Evolutionary conservation across 768 basidiomycete species (phyloP).

Genomic region (Termitomyces sp.): DNA sequence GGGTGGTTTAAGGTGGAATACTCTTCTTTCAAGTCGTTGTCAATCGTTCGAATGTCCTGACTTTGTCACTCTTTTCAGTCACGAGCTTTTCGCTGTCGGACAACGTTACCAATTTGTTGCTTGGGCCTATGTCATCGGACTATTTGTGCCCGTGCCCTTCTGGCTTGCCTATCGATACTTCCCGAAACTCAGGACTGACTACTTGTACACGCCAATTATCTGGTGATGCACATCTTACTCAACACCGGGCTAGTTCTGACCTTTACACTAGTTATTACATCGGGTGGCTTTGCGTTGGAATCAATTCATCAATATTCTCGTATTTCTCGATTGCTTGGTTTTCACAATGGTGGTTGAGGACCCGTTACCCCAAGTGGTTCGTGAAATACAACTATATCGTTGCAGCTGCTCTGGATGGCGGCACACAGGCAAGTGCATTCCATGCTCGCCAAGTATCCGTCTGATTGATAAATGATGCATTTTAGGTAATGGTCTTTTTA

Average conservation of each 20-base stretch:
- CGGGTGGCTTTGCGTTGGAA: slow-evolving; percentile 47
- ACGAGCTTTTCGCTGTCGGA: slow-evolving; percentile 39
- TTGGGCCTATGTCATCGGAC: slow-evolving; percentile 43
- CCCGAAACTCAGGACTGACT: slow-evolving; percentile 43
- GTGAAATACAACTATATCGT: slow-evolving; percentile 39
- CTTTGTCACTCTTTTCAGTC: slow-evolving; percentile 19
- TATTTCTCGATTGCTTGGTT: slow-evolving; percentile 41
- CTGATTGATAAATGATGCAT: slow-evolving; percentile 18
- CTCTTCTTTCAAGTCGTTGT: background rate
- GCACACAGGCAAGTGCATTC: slow-evolving; percentile 24
- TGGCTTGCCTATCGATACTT: slow-evolving; percentile 42
- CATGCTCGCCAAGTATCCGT: background rate
- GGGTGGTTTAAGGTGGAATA: slow-evolving; percentile 38
- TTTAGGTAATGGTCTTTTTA: slow-evolving; percentile 53
- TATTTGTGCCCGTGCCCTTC: slow-evolving; percentile 51
- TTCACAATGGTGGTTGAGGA: slow-evolving; percentile 47
- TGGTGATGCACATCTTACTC: slow-evolving; percentile 23
- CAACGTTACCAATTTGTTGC: slow-evolving; percentile 48
- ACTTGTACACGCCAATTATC: slow-evolving; percentile 45
- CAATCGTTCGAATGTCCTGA: background rate
- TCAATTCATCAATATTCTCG: slow-evolving; percentile 39
- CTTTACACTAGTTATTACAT: slow-evolving; percentile 35
- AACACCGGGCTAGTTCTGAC: background rate
- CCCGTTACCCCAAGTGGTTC: slow-evolving; percentile 45
- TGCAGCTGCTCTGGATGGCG: slow-evolving; percentile 34